Percentiles rank a stretch among this genome's conserved stretches.
These are phyloP conservation scores for Arxiozyma telluris DNA, from an alignment of 1,139 yeast species.

Conservation along the genomic window DNA sequence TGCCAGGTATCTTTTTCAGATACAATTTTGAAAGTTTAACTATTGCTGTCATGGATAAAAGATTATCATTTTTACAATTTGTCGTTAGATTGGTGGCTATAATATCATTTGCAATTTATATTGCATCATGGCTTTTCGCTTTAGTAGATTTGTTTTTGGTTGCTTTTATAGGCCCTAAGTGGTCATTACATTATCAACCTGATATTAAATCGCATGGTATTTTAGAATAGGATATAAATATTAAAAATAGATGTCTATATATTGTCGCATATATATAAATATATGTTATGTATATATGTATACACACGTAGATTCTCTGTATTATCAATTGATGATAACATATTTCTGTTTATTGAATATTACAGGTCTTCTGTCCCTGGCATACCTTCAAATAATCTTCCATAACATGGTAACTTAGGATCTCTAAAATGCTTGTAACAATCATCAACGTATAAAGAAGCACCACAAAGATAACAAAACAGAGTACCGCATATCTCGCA, in stretches of 20 bases:
- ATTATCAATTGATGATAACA: background rate
- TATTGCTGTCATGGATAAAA: conserved; percentile 55
- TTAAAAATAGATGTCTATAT: background rate
- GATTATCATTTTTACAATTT: conserved; percentile 73
- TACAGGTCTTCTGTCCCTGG: conserved; percentile 12
- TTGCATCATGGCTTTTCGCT: conserved; percentile 32
- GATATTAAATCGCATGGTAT: conserved; percentile 22
- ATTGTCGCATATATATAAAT: background rate
- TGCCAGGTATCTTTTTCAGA: conserved; percentile 75
- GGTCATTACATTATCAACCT: conserved; percentile 30
- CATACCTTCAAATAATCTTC: conserved; percentile 50
- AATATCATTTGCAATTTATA: conserved; percentile 27
- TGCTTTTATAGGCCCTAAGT: conserved; percentile 28
- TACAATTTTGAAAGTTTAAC: conserved; percentile 87
- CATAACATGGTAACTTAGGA: conserved; percentile 39
- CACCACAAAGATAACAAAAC: conserved; percentile 55
- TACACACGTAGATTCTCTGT: background rate
- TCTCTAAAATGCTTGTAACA: conserved; percentile 51
- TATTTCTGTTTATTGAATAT: background rate
- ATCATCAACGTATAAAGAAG: conserved; percentile 32
- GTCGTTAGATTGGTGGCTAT: conserved; percentile 72
- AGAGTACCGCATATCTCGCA: conserved; percentile 43
- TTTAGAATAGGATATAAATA: conserved; percentile 10
- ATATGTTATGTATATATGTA: background rate
- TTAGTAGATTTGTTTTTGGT: conserved; percentile 28